Base-by-base conservation (phyloP, 164 flowering plant genomes). In the Kingdonia uniflora region DNA sequence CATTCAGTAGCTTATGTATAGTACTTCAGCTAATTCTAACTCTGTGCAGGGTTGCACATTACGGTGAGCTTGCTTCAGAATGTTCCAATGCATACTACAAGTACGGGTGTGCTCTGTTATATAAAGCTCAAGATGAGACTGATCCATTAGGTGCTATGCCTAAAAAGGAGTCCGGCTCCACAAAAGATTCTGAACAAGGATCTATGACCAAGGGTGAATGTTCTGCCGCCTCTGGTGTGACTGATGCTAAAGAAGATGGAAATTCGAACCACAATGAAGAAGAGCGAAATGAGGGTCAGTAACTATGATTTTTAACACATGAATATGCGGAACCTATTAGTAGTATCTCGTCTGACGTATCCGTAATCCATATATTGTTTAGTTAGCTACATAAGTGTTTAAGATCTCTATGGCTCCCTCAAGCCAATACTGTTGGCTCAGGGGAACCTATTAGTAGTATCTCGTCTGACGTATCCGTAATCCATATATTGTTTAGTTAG, bases 71-170 rank as follows among this genome's bases (percentile, higher is more conserved):
- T 62, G 74, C 95, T 42, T 78, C 78, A 25, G 87, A 89, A 59
- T 94, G 99, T 74, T 71, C 80, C 15, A 58, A 51, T 46, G 68
- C 82, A 6, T 94, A 87, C 71, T 84, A 80, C 57, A 80, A 83
- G 55, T 89, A 80, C 72, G 99, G 99, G 21, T 65, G 79, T 73
- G 95, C 97, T 0, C 61, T 89, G 66, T 72, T 94, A 33, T 73
- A 79, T 63, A 89, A 89, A 75, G 95, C 96, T 17, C 97, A 94
- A 67, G 97, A 87, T 42, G 96, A 89, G 68, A 72, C 90, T 61
- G 97, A 94, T 72, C 95, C 95, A 12, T 59, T 89, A 55, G 96
- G 56, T 48, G 20, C 67, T 48, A 72, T 80, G 51, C 92, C 92
- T 0, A 82, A 85, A 73, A 83, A 81, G 69, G 90, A 81, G 29